phyloP scores from a whole-genome alignment of 75 land plant genomes.

The Chamaecyparis obtusa region DNA sequence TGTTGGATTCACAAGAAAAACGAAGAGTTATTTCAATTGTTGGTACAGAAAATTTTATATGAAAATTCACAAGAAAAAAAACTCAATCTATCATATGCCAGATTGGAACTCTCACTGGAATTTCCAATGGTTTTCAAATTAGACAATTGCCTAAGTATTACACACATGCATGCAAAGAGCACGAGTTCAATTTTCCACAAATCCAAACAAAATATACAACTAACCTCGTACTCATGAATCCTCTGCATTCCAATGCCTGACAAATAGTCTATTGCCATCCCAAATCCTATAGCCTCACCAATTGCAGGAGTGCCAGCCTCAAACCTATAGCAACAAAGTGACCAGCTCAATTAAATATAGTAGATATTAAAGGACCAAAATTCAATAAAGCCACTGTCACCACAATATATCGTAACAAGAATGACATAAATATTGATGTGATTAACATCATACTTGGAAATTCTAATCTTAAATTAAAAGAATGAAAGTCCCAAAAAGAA shows the following conservation, averaged over 20 bases:
- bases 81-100: neutral
- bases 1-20: neutral
- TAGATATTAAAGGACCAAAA: neutral
- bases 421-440: neutral
- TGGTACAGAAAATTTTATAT: neutral
- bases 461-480: neutral
- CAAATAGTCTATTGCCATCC: constrained; percentile 86
- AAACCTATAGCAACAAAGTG: constrained; percentile 46
- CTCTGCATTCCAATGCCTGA: constrained; percentile 82
- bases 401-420: neutral
- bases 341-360: neutral
- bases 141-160: neutral
- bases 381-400: constrained; percentile 1
- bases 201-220: neutral
- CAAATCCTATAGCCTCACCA: constrained; percentile 87
- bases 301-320: constrained; percentile 99
- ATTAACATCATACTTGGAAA: neutral
- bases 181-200: neutral
- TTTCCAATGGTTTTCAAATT: neutral
- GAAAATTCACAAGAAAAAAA: neutral
- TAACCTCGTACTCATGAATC: constrained; percentile 85
- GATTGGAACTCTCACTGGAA: neutral
- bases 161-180: neutral
- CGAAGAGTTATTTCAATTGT: neutral
- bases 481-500: neutral